Base-by-base conservation (phyloP, 2,329 filamentous ascomycete species). In the Ceratocystiopsis sp. region DNA sequence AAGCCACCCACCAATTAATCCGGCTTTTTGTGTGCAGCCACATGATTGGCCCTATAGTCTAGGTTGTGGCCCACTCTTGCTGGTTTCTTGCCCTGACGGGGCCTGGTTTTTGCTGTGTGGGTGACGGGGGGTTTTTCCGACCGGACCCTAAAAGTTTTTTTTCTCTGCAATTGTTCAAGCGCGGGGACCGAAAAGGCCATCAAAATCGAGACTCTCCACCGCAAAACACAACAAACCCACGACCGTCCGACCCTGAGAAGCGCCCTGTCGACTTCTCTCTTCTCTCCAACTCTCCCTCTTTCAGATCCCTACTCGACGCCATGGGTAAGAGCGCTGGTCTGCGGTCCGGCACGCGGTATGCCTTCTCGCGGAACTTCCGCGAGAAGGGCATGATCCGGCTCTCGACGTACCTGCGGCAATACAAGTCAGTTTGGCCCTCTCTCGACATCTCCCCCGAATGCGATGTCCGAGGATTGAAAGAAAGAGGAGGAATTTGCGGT, bases 361-460 rank as follows among this genome's bases (percentile, higher is more conserved):
- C 85, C 71, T 98, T 95, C 79, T 84, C 80, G 64, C 78, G 89
- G 61, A 74, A 80, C 64, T 95, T 93, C 77, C 86, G 91, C 70
- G 73, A 94, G 74, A 85, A 87, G 75, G 91, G 91, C 65, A 79
- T 80, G 73, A 95, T 98, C 71, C 70, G 75, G 59, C 73, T 96
- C 62, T 86, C 80, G 58, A 96, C 89, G 63, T 98, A 96, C 77
- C 73, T 98, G 61, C 80, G 79, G 67, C 76, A 84, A 64, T 96
- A 93, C 82, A 85, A 81, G 79, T 85, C 71, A 58, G 73, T 58
- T 48, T 21, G 19, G 19, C 19, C 19, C 19, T 21, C 19, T 21
- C 19, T 21, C 19, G 19, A 21, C 18, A 9, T 19, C 21, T 21
- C 13, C 14, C 21, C 37, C 8, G 37, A 38, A 21, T 33, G 13